Percentiles rank a stretch among this genome's conserved stretches.
phyloP scores from a whole-genome alignment of 1,284 basidiomycete genomes.

The Leccinum subrobustum region DNA sequence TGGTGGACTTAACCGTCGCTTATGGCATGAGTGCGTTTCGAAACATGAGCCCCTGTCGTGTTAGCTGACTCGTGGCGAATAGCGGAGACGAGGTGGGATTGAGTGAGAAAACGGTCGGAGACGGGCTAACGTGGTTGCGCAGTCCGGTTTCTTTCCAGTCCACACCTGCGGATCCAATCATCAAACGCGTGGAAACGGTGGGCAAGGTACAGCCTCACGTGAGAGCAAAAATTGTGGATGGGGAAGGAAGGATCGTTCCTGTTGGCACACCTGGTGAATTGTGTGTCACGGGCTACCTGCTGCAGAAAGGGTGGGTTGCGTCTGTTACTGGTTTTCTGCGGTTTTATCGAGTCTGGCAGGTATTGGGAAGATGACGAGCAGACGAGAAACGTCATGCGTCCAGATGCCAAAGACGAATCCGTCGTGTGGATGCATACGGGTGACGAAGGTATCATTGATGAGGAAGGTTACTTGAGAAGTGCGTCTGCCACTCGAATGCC shows the following conservation, averaged over 20 bases:
- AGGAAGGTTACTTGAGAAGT: conserved; percentile 79
- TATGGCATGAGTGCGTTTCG: conserved; percentile 77
- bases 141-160: conserved; percentile 85
- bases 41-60: neutral
- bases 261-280: conserved; percentile 72
- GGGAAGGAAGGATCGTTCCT: conserved; percentile 60
- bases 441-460: conserved; percentile 80
- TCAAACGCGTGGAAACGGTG: conserved; percentile 78
- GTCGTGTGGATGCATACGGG: conserved; percentile 84
- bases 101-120: neutral
- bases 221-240: conserved; percentile 69
- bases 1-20: conserved; percentile 71
- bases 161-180: conserved; percentile 60
- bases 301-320: conserved; percentile 69
- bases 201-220: conserved; percentile 76
- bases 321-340: neutral
- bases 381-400: conserved; percentile 61
- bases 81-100: conserved; percentile 58
- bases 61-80: conserved; percentile 22
- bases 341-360: conserved; percentile 34
- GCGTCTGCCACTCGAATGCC: conserved; percentile 22
- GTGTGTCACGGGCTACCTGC: conserved; percentile 69
- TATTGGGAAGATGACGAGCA: conserved; percentile 80
- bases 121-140: conserved; percentile 6
- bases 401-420: conserved; percentile 49